Evolutionary conservation across 768 basidiomycete species (phyloP).

Genomic region (Hydnomerulius pinastri): DNA sequence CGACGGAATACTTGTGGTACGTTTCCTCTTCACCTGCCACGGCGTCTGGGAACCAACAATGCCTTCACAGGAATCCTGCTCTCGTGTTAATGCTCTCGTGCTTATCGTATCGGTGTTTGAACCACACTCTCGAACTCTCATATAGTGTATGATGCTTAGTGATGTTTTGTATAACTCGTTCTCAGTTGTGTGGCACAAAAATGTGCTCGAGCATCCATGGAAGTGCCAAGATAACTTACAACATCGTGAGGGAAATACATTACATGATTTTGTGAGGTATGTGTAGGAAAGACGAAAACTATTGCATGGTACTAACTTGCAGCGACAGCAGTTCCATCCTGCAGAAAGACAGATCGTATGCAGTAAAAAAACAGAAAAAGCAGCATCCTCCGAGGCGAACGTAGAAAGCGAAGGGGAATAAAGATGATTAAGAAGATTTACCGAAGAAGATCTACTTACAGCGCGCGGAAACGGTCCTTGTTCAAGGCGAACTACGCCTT

Average conservation of each 20-base stretch:
- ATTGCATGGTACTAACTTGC: slow-evolving; percentile 13
- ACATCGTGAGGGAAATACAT: slow-evolving; percentile 21
- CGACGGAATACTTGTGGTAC: neutral
- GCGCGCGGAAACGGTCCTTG: neutral
- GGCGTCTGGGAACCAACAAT: too few species aligned
- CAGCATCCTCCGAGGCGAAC: slow-evolving; percentile 1
- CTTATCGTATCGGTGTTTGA: neutral
- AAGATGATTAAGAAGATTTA: slow-evolving; percentile 24
- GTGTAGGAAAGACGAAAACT: slow-evolving; percentile 18
- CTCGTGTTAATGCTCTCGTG: neutral
- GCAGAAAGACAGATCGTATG: slow-evolving; percentile 2
- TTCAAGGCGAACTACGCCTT: neutral
- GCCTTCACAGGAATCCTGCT: too few species aligned
- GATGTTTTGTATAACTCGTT: neutral
- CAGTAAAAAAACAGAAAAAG: slow-evolving; percentile 1
- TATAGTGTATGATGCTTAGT: neutral
- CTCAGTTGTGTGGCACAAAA: slow-evolving; percentile 19
- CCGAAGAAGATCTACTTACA: slow-evolving; percentile 9
- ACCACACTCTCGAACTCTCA: too few species aligned
- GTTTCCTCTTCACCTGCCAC: too few species aligned
- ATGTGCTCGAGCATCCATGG: neutral
- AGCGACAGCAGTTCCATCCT: slow-evolving; percentile 13
- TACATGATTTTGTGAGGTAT: slow-evolving; percentile 28
- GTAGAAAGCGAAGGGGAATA: slow-evolving; percentile 25
- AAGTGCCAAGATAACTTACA: slow-evolving; percentile 18